Percentiles rank a stretch among this genome's conserved stretches.
phyloP scores from a whole-genome alignment of 2,329 filamentous ascomycete species.

The Colletotrichum siamense region DNA sequence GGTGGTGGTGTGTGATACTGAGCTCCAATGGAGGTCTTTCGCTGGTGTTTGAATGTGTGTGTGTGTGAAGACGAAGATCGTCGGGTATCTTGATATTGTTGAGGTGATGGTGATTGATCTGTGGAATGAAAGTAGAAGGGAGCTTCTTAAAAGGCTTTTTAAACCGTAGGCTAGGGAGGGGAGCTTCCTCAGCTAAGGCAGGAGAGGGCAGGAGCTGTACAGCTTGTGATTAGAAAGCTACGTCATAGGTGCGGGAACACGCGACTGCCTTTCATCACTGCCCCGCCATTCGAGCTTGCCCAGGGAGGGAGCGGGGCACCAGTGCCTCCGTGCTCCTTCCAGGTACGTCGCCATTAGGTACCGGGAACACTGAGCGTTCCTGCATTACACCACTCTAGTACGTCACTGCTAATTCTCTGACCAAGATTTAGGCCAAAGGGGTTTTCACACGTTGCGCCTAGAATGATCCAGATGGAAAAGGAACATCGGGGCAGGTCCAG shows the following conservation, averaged over 20 bases:
- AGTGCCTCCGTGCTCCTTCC: constrained; percentile 5
- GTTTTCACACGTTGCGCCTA: constrained; percentile 17
- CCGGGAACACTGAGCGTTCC: constrained; percentile 19
- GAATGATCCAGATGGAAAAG: constrained; percentile 17
- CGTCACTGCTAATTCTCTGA: constrained; percentile 17
- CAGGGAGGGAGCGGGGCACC: constrained; percentile 18
- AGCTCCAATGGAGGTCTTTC: background rate
- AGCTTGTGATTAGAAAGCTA: constrained; percentile 22
- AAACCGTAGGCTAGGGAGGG: constrained; percentile 1
- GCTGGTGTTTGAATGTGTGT: constrained; percentile 10
- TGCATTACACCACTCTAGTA: constrained; percentile 17
- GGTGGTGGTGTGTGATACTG: constrained; percentile 6
- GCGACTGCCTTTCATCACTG: constrained; percentile 22
- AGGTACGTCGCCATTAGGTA: constrained; percentile 17
- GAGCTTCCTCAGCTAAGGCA: constrained; percentile 9
- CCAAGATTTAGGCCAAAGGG: constrained; percentile 11
- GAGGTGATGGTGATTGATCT: constrained; percentile 5
- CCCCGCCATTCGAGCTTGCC: constrained; percentile 22
- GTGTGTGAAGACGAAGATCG: background rate
- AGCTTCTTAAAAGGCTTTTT: constrained; percentile 1
- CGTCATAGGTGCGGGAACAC: constrained; percentile 24
- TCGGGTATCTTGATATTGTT: constrained; percentile 8
- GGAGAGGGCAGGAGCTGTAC: constrained; percentile 5
- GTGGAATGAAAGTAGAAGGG: background rate
- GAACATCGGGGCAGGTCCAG: background rate